Evolutionary conservation across 2,329 filamentous ascomycete species (phyloP).

Genomic region (Trichoderma sp.): DNA sequence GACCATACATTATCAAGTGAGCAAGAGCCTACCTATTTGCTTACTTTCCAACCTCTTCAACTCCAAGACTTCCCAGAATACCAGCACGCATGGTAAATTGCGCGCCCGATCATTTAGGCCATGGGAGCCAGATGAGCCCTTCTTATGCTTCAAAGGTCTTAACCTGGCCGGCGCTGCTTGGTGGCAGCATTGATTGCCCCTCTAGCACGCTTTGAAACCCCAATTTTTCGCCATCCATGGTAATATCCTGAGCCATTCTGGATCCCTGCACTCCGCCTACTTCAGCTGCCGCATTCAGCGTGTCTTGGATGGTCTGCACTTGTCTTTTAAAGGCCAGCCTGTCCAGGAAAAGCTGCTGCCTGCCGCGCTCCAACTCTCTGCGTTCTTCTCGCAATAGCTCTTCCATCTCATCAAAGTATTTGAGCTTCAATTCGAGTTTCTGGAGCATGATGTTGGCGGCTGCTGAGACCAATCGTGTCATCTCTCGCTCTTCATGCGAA

Average conservation of each 20-base stretch:
- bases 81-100: neutral
- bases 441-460: conserved; percentile 92
- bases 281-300: conserved; percentile 58
- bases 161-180: conserved; percentile 55
- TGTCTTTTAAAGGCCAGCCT: conserved; percentile 86
- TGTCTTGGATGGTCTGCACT: conserved; percentile 78
- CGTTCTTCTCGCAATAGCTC: conserved; percentile 87
- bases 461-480: conserved; percentile 88
- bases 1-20: conserved; percentile 18
- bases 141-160: conserved; percentile 59
- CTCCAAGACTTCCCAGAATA: conserved; percentile 2
- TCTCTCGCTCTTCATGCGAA: conserved; percentile 94
- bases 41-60: conserved; percentile 6
- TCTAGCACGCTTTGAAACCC: conserved; percentile 52
- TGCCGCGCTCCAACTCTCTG: conserved; percentile 84
- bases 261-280: conserved; percentile 53
- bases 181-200: conserved; percentile 51
- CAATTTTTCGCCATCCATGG: conserved; percentile 53
- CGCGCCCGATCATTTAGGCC: neutral
- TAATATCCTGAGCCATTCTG: conserved; percentile 49
- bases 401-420: conserved; percentile 97
- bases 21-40: conserved; percentile 2
- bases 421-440: conserved; percentile 93
- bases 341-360: conserved; percentile 92
- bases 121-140: neutral